These are phyloP conservation scores for Diaporthe helianthi DNA, from an alignment of 2,329 filamentous ascomycete genomes.

Conservation along the genomic window DNA sequence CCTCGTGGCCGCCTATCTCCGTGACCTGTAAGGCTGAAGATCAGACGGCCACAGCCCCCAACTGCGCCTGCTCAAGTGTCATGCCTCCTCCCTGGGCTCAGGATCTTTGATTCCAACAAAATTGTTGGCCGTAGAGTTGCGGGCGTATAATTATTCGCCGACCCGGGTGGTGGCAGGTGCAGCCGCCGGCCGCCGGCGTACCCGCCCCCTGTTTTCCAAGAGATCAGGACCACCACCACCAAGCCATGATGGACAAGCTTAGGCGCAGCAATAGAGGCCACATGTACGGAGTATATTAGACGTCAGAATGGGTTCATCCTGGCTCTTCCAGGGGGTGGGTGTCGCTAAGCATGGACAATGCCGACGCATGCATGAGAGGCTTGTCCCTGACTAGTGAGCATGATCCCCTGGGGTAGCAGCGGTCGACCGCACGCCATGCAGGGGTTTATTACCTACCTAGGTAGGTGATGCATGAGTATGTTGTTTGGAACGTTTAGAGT, in stretches of 20 bases:
- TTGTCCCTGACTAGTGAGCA: slow-evolving; percentile 11
- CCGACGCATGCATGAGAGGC: not conserved
- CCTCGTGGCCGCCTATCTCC: not conserved
- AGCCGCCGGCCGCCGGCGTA: not conserved
- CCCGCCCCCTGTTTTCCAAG: not conserved
- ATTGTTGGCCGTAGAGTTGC: not conserved
- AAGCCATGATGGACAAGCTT: slow-evolving; percentile 17
- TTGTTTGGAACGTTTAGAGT: slow-evolving; percentile 1
- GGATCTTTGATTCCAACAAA: not conserved
- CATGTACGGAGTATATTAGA: slow-evolving; percentile 9
- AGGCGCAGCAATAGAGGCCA: not conserved
- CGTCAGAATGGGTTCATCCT: slow-evolving; percentile 4
- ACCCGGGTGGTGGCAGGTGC: not conserved
- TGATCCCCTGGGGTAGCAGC: not conserved
- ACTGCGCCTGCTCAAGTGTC: slow-evolving; percentile 2
- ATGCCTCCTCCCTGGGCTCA: not conserved
- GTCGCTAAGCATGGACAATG: not conserved
- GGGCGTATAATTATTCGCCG: slow-evolving; percentile 19
- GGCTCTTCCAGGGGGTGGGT: not conserved
- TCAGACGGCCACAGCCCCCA: slow-evolving; percentile 24
- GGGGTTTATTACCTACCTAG: no score
- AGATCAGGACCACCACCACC: not conserved
- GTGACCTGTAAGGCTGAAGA: slow-evolving; percentile 24
- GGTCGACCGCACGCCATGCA: slow-evolving; percentile 1
- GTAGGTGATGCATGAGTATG: not conserved